Base-by-base conservation (phyloP, 164 flowering plant species). In the Echeveria elegans region DNA sequence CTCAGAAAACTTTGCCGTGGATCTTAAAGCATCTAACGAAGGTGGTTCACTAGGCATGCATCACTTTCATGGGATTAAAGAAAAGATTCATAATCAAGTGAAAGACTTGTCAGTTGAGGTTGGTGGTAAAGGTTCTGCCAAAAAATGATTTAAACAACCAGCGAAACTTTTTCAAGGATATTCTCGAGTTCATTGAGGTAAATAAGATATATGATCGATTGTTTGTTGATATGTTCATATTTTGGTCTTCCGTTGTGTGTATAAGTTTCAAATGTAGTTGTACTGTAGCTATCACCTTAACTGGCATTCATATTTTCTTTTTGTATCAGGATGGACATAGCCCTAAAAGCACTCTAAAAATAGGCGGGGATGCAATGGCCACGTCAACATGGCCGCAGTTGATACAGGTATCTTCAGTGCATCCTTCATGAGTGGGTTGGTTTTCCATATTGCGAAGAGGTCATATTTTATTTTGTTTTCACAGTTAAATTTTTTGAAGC, bases 401-500 rank as follows among this genome's bases (percentile, higher is more conserved):
- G 71, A 83, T 86, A 77, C 97, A 88, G 89, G 98, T 94, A 67
- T 21, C 16, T 41, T 36, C 26, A 0, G 21, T 18, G 12, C 21
- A 1, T 45, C 0, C n/a, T 19, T 60, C 32, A 29, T 5, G 34
- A 43, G 36, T 30, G 30, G 1, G 0, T 52, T 36, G 2, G 5
- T 48, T 30, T 26, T 48, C 4, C n/a, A 16, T 6, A 19, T 36
- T 47, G 18, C 4, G 21, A 32, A 32, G 28, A 14, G 6, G 28
- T 38, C 45, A 1, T 66, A 31, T 61, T 15, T 24, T 31, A 30
- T 29, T 52, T 70, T 65, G 16, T 63, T 38, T 67, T 59, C 64
- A 47, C 85, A 93, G 98, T 64, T 88, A 78, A 93, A 90, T 81
- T 90, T 83, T 71, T 67, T 90, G 70, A 93, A 85, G 83, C 97